Conservation (phyloP, 345 rosid genomes). For the Turnera subulata region DNA sequence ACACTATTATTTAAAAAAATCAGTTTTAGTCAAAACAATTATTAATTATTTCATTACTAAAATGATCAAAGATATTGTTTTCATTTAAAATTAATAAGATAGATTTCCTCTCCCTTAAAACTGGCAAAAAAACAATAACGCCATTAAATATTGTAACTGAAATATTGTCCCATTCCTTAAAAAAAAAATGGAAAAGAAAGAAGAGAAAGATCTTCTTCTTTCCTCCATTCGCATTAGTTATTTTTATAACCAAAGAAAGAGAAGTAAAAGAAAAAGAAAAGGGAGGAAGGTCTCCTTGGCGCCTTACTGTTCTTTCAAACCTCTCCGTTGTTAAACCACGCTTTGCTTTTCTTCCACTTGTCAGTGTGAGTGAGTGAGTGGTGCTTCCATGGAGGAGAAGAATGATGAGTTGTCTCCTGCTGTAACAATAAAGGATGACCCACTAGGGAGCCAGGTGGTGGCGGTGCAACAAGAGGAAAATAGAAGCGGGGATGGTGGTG, state of each 20-base stretch:
- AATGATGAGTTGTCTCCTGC: neutral
- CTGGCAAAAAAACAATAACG: neutral
- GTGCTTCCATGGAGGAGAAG: conserved; percentile 13
- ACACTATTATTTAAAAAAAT: neutral
- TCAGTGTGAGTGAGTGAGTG: too few species aligned
- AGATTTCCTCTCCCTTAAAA: neutral
- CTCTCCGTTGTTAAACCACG: neutral
- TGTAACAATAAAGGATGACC: neutral
- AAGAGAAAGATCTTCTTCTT: neutral
- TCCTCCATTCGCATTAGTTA: neutral
- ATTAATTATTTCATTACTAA: neutral
- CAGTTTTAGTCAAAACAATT: neutral
- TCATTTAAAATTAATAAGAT: conserved; percentile 1
- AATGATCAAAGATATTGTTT: conserved; percentile 5
- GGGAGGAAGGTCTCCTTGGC: neutral
- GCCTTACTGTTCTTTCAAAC: neutral
- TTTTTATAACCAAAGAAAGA: neutral
- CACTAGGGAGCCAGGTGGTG: neutral
- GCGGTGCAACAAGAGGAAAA: neutral
- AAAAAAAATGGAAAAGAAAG: neutral
- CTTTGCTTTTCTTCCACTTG: neutral
- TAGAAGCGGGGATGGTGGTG: neutral
- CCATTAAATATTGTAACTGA: conserved; percentile 9
- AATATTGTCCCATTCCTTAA: neutral
- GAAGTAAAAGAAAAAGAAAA: neutral